Evolutionary conservation across 176 grass and related monocot genomes (phyloP).

Genomic region (Chloris gayana): DNA sequence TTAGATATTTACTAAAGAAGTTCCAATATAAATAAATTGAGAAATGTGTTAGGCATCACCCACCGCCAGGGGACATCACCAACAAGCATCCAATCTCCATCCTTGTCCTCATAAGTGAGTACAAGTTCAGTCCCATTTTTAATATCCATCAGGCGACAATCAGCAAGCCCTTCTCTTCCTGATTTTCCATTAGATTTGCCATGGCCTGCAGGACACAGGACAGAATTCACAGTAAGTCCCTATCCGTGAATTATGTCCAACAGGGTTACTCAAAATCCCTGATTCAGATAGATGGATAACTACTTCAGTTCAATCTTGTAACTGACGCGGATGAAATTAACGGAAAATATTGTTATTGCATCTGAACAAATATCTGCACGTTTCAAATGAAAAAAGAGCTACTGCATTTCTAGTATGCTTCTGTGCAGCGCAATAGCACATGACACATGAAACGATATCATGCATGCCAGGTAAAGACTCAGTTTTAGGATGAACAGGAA

Average conservation of each 20-base stretch:
- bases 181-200: slow-evolving; percentile 52
- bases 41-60: slow-evolving; percentile 12
- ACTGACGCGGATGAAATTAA: slow-evolving; percentile 21
- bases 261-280: not conserved
- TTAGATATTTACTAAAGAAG: not conserved
- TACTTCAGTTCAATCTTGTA: slow-evolving; percentile 10
- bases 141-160: slow-evolving; percentile 54
- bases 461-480: not conserved
- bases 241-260: slow-evolving; percentile 20
- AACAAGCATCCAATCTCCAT: slow-evolving; percentile 91
- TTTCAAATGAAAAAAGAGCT: slow-evolving; percentile 17
- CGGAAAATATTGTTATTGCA: not conserved
- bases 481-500: slow-evolving; percentile 17
- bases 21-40: slow-evolving; percentile 9
- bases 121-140: slow-evolving; percentile 71
- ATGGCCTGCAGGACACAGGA: slow-evolving; percentile 42
- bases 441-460: not conserved
- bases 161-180: slow-evolving; percentile 46
- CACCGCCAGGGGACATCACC: slow-evolving; percentile 88
- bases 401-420: not conserved
- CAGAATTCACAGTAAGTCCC: slow-evolving; percentile 29
- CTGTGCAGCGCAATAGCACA: slow-evolving; percentile 38
- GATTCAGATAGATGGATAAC: not conserved
- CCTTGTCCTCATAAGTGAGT: slow-evolving; percentile 82
- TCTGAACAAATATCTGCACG: slow-evolving; percentile 8